These are phyloP conservation scores for Eutrema japonicum DNA, from an alignment of 345 rosid genomes.

Conservation along the genomic window DNA sequence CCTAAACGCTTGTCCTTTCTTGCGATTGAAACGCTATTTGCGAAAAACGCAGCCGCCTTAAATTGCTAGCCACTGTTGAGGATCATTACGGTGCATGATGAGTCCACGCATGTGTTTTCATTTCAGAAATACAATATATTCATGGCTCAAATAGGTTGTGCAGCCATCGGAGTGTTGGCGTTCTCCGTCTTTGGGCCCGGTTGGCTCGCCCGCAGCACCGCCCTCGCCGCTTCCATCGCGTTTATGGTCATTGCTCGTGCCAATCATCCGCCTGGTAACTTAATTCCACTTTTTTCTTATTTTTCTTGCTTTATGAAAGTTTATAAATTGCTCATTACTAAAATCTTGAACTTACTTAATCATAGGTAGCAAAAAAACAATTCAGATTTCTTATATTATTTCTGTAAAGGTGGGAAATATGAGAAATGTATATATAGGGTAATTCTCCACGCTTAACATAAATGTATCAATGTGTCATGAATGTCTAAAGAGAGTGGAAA, in stretches of 20 bases:
- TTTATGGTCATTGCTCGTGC: conserved; percentile 79
- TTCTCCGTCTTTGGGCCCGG: conserved; percentile 75
- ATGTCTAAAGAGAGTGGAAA: too few relatives aligned
- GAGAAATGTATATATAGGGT: too few relatives aligned
- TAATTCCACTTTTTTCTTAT: background rate
- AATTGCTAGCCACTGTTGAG: background rate
- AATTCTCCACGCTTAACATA: too few relatives aligned
- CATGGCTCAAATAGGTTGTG: conserved; percentile 95
- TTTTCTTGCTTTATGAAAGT: background rate
- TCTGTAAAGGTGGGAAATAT: background rate
- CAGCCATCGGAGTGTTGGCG: conserved; percentile 82
- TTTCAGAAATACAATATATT: conserved; percentile 94
- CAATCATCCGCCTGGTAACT: conserved; percentile 84
- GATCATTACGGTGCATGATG: conserved; percentile 28
- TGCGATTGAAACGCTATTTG: background rate
- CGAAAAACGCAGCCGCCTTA: background rate
- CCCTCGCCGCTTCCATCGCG: conserved; percentile 81
- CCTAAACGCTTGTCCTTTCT: background rate
- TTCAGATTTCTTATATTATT: background rate
- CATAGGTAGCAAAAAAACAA: background rate
- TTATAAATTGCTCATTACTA: background rate
- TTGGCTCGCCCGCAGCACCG: conserved; percentile 82
- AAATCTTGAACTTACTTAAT: background rate
- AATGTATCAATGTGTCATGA: too few relatives aligned
- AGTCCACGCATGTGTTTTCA: background rate